phyloP scores from a whole-genome alignment of 108 stramenopile genomes.

The Nitzschia inconspicua region DNA sequence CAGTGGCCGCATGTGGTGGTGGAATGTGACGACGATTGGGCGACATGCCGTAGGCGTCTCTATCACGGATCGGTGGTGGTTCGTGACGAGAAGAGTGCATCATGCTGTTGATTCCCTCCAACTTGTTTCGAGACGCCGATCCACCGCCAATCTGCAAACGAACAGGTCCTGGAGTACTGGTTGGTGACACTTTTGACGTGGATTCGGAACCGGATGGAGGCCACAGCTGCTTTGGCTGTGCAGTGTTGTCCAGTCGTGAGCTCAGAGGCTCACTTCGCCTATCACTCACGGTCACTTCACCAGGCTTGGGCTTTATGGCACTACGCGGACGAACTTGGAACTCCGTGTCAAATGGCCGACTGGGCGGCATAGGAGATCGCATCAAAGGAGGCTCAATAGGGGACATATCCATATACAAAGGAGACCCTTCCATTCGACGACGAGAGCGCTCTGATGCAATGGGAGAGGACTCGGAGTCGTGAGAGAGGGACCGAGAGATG shows the following conservation, averaged over 20 bases:
- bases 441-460: background rate
- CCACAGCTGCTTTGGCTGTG: conserved; percentile 17
- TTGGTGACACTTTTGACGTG: background rate
- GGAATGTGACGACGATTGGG: conserved; percentile 3
- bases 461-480: background rate
- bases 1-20: conserved; percentile 14
- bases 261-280: background rate
- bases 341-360: background rate
- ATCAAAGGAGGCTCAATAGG: background rate
- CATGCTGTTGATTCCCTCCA: conserved; percentile 47
- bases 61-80: background rate
- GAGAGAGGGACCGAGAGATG: conserved; percentile 5
- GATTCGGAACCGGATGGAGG: conserved; percentile 3
- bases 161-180: conserved; percentile 8
- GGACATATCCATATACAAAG: conserved; percentile 2
- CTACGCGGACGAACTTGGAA: background rate
- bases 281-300: conserved; percentile 19
- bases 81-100: conserved; percentile 14
- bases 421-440: conserved; percentile 5
- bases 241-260: conserved; percentile 6
- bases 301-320: background rate
- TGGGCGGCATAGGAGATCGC: too few relatives aligned
- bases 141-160: conserved; percentile 30
- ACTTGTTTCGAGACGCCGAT: conserved; percentile 26
- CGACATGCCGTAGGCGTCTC: background rate